phyloP scores from a whole-genome alignment of 257 asterid genomes.

The Cruciata laevipes region DNA sequence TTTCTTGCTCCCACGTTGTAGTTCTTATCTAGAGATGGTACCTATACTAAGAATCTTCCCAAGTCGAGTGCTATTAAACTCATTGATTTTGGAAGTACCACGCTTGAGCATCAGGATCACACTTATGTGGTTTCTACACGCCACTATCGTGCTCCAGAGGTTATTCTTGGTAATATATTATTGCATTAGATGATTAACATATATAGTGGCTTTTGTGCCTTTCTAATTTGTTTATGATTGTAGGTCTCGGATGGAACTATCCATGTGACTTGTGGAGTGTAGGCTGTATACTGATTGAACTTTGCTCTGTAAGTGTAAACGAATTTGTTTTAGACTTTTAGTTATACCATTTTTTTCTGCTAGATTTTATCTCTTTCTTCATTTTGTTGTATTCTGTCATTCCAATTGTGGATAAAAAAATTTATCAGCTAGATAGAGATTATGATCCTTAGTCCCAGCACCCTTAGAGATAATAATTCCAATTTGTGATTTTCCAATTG shows the following conservation, averaged over 20 bases:
- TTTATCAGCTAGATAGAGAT: too few relatives aligned
- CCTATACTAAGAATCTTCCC: constrained; percentile 35
- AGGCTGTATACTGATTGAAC: constrained; percentile 44
- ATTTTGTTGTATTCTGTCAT: background rate
- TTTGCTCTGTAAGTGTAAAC: constrained; percentile 34
- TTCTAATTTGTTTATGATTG: constrained; percentile 4
- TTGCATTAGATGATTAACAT: background rate
- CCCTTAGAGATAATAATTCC: too few relatives aligned
- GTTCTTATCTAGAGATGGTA: constrained; percentile 28
- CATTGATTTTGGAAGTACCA: constrained; percentile 48
- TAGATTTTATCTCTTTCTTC: background rate
- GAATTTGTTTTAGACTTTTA: background rate
- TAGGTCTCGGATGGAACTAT: constrained; percentile 52
- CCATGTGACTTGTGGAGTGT: constrained; percentile 53
- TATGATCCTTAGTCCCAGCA: too few relatives aligned
- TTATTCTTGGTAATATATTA: constrained; percentile 23
- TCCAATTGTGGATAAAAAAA: background rate
- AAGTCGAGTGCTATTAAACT: constrained; percentile 48
- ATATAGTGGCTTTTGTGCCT: background rate
- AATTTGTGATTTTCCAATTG: too few relatives aligned
- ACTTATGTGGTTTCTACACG: constrained; percentile 44
- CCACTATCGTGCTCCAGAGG: constrained; percentile 53
- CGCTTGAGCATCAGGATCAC: constrained; percentile 38
- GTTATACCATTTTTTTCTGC: too few relatives aligned
- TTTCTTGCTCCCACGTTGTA: background rate